Base-by-base conservation (phyloP, 2,329 filamentous ascomycete genomes). In the Cladosporium sp. region DNA sequence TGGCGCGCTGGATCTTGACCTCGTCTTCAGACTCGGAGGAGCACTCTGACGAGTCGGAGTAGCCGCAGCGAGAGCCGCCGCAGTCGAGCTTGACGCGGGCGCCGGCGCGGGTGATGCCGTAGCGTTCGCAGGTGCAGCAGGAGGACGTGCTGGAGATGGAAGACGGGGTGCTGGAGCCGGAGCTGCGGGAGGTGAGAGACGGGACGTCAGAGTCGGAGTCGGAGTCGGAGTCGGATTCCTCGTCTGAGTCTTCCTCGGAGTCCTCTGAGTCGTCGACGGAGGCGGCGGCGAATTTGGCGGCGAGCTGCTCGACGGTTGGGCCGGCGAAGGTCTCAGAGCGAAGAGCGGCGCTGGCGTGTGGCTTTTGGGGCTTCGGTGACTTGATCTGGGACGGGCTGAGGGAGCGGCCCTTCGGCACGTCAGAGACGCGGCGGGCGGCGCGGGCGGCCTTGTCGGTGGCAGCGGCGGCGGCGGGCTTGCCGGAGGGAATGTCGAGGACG, bases 71-170 rank as follows among this genome's bases (percentile, higher is more conserved):
- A 55, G 84, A 78, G 61, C 92, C 92, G 62, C 90, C 90, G 67
- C 92, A 97, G 81, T 96, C 91, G 70, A 96, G 84, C 81, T 92
- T 93, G 80, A 97, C 87, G 65, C 91, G 85, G 71, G 95, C 87
- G 67, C 91, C 64, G 70, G 86, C 85, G 74, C 90, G 88, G 58
- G 91, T 96, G 77, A 97, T 95, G 63, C 91, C 92, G 77, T 93
- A 96, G 75, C 91, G 88, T 72, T 96, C 89, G 75, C 92, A 97
- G 58, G 86, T 90, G 83, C 93, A 97, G 69, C 80, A 80, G 65
- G 71, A 69, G 52, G 63, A 70, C 44, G 70, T 68, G 53, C 73
- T 74, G 54, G 73, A 75, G 62, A 83, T 78, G 47, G 73, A 77
- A 13, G 72, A 75, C 17, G 77, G 77, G 29, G 76, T 79, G 43